Conservation (phyloP, 2,329 filamentous ascomycete genomes). For the Exophiala oligosperma region DNA sequence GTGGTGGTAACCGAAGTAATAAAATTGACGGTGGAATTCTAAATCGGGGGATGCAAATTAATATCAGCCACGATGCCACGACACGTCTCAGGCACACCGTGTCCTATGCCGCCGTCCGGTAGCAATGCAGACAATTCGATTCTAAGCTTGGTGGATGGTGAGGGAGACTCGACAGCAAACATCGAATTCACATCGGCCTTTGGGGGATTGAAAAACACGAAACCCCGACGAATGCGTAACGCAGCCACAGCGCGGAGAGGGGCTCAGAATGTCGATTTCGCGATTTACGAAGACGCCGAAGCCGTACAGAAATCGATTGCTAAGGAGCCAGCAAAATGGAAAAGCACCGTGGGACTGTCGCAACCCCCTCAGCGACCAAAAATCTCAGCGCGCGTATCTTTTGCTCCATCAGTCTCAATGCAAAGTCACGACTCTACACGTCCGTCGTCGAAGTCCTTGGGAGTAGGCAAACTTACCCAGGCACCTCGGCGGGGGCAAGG, state of each 20-base stretch:
- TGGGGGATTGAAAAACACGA: slow-evolving; percentile 27
- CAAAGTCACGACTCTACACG: slow-evolving; percentile 1
- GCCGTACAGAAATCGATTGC: slow-evolving; percentile 15
- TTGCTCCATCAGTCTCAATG: not conserved
- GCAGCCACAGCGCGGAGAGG: slow-evolving; percentile 28
- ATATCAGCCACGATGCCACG: slow-evolving; percentile 5
- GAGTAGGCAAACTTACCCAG: slow-evolving; percentile 7
- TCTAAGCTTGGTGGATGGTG: slow-evolving; percentile 22
- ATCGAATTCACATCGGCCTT: slow-evolving; percentile 45
- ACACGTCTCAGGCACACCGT: slow-evolving; percentile 14
- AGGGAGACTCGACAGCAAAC: slow-evolving; percentile 40
- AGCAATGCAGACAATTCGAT: not conserved
- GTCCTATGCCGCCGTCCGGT: slow-evolving; percentile 10
- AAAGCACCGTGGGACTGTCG: slow-evolving; percentile 20
- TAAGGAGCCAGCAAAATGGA: slow-evolving; percentile 13
- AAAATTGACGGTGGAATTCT: too few relatives aligned
- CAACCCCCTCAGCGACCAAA: slow-evolving; percentile 44
- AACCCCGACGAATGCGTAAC: slow-evolving; percentile 33
- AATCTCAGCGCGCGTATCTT: not conserved
- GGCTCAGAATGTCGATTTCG: slow-evolving; percentile 33
- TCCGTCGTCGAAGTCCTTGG: not conserved
- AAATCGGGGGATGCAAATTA: too few relatives aligned
- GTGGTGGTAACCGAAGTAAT: too few relatives aligned
- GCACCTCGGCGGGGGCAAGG: slow-evolving; percentile 9
- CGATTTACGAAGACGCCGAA: slow-evolving; percentile 40